Evolutionary conservation across 1,284 basidiomycete species (phyloP).

Genomic region (Cystobasidium slooffiae): DNA sequence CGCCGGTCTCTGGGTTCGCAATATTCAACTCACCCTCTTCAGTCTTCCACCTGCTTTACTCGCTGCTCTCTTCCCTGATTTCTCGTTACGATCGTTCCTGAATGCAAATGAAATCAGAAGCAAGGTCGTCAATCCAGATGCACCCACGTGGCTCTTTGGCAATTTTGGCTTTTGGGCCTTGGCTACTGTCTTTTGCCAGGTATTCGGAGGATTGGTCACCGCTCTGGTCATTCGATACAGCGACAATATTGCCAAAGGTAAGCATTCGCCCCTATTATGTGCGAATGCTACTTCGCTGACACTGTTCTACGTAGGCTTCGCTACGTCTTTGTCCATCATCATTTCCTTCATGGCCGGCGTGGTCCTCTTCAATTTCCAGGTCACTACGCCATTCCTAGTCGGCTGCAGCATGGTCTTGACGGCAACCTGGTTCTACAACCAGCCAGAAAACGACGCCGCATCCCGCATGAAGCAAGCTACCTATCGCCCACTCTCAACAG

Average conservation of each 20-base stretch:
- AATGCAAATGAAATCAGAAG: neutral
- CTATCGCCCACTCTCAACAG: neutral
- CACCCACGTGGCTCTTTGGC: constrained; percentile 62
- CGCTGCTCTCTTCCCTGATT: constrained; percentile 70
- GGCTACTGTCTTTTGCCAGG: constrained; percentile 85
- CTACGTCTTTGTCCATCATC: constrained; percentile 88
- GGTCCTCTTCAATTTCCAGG: constrained; percentile 80
- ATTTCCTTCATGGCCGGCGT: constrained; percentile 90
- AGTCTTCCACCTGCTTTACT: constrained; percentile 86
- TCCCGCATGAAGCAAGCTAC: constrained; percentile 2
- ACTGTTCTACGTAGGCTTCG: constrained; percentile 65
- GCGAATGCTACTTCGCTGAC: neutral
- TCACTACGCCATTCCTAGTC: constrained; percentile 80
- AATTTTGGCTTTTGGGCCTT: constrained; percentile 89
- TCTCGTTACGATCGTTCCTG: constrained; percentile 51
- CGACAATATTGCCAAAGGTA: constrained; percentile 81
- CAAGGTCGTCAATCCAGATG: constrained; percentile 22
- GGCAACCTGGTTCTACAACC: constrained; percentile 89
- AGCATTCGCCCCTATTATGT: neutral
- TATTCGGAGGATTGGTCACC: constrained; percentile 85
- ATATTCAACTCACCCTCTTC: constrained; percentile 93
- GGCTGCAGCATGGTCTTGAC: constrained; percentile 80
- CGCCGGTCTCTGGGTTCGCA: constrained; percentile 92
- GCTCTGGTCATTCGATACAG: constrained; percentile 69
- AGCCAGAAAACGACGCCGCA: constrained; percentile 56